A percentile compares a stretch with the other conserved stretches of the same genome.
These are phyloP conservation scores for Pittosporum tobira DNA, from an alignment of 129 eudicot species.

Conservation along the genomic window DNA sequence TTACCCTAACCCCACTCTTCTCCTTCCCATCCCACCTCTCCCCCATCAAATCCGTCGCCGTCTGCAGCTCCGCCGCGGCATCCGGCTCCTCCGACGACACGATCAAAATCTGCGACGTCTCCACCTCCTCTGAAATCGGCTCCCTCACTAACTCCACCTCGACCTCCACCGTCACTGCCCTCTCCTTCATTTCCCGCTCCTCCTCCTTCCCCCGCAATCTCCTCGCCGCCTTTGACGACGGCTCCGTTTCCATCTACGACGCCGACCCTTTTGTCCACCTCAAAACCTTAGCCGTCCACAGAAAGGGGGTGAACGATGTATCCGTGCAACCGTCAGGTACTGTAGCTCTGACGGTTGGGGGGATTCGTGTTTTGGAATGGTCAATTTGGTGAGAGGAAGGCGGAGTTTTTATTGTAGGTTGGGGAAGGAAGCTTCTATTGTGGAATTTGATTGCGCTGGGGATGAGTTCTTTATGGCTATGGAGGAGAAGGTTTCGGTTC, in stretches of 20 bases:
- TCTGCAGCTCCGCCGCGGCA: conserved; percentile 73
- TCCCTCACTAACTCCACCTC: conserved; percentile 55
- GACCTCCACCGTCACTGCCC: conserved; percentile 61
- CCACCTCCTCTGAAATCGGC: conserved; percentile 71
- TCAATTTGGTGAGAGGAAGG: conserved; percentile 85
- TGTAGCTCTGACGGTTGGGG: conserved; percentile 70
- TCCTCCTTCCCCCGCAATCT: conserved; percentile 66
- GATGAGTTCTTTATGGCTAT: conserved; percentile 60
- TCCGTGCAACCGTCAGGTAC: conserved; percentile 69
- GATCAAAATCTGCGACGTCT: conserved; percentile 81
- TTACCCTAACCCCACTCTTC: conserved; percentile 69
- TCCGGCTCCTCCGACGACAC: conserved; percentile 92
- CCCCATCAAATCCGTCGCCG: conserved; percentile 80
- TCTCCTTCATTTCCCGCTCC: conserved; percentile 46
- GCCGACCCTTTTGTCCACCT: conserved; percentile 80
- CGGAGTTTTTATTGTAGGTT: conserved; percentile 59
- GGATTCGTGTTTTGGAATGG: conserved; percentile 73
- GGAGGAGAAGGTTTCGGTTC: conserved; percentile 67
- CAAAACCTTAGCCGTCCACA: conserved; percentile 54
- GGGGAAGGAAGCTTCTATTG: conserved; percentile 63
- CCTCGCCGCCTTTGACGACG: conserved; percentile 61
- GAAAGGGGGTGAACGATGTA: conserved; percentile 51
- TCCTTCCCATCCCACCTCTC: conserved; percentile 85
- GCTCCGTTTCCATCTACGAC: conserved; percentile 58
- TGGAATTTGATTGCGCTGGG: conserved; percentile 39